Evolutionary conservation across 2,329 filamentous ascomycete genomes (phyloP), one percentile per base, ranked within the genome.

Genomic region (Pestalotiopsis sp.): DNA sequence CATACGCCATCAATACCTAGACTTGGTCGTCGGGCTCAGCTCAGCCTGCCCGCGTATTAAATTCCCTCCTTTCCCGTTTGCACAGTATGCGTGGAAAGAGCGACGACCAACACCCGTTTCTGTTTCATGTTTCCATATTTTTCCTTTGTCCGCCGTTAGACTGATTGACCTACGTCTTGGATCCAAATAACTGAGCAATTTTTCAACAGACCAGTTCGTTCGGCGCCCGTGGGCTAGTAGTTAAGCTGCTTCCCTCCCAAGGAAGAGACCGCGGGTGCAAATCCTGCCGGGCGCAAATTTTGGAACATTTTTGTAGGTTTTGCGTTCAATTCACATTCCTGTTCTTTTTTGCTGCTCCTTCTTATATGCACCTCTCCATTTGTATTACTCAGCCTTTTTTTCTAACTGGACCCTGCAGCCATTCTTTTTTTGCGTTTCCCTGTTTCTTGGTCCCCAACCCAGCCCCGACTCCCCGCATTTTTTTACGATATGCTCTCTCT

Each of bases 181-280:
- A 14, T 25, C n/a, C 27, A 12, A 41, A 41, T 25, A 36, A 41
- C 6, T 36, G 31, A 41, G 6, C 31, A 13, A n/a, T 17, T 62
- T 60, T 58, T 60, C 57, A 36, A 27, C 36, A 20, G 13, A 14
- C 20, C 6, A 52, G 14, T 36, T 23, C 20, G 31, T 17, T 23
- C 23, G 12, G 61, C 49, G 71, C 72, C 71, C 65, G 65, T 76
- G 68, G 70, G 72, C 75, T 74, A 77, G 76, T 73, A 77, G 76
- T 78, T 74, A 77, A 74, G 74, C 73, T 70, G 68, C 71, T 76
- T 72, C 73, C 71, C 74, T 74, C 74, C 75, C 75, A 73, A 61
- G 59, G 56, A 59, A 59, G 52, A 63, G 45, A 63, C 38, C 66
- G 36, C 67, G 76, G 73, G 76, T 78, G 75, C 76, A 73, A 78